Evolutionary conservation across 805 yeast genomes (phyloP).

Genomic region (Saccharomycopsis sp.): DNA sequence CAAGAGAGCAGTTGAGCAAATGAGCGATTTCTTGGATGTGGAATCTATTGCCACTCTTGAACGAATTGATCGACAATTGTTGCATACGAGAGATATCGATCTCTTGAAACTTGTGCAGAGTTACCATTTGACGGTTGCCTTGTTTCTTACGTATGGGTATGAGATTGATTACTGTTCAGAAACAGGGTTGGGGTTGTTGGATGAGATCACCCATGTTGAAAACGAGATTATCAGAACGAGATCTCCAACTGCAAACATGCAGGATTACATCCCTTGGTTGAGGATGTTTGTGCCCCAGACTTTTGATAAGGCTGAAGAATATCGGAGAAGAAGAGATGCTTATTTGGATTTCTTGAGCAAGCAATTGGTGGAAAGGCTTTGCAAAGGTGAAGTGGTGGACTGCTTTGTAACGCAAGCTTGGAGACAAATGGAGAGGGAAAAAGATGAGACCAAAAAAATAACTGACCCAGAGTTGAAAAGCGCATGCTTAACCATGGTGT

Average conservation of each 20-base stretch:
- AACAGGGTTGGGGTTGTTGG: slow-evolving; percentile 28
- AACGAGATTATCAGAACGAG: slow-evolving; percentile 46
- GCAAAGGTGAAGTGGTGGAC: slow-evolving; percentile 22
- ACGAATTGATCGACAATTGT: slow-evolving; percentile 20
- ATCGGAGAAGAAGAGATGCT: slow-evolving; percentile 36
- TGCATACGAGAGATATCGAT: slow-evolving; percentile 23
- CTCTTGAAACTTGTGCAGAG: slow-evolving; percentile 37
- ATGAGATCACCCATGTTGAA: slow-evolving; percentile 47
- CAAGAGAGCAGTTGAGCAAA: slow-evolving; percentile 27
- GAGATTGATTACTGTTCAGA: slow-evolving; percentile 33
- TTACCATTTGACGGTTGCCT: slow-evolving; percentile 42
- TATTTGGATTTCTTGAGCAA: slow-evolving; percentile 37
- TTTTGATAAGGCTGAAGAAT: slow-evolving; percentile 26
- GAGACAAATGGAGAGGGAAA: slow-evolving; percentile 15
- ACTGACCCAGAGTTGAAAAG: slow-evolving; percentile 40
- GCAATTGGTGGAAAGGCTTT: slow-evolving; percentile 26
- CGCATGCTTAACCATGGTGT: slow-evolving; percentile 63
- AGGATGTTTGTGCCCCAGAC: slow-evolving; percentile 27
- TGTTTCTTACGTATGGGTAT: slow-evolving; percentile 45
- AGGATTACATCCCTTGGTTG: slow-evolving; percentile 44
- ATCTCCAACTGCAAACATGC: slow-evolving; percentile 46
- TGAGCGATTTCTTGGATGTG: slow-evolving; percentile 30
- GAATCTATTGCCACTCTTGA: slow-evolving; percentile 30
- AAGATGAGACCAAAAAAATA: slow-evolving; percentile 20
- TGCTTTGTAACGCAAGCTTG: slow-evolving; percentile 30